A percentile compares a stretch with the other conserved stretches of the same genome.
Evolutionary conservation across 2,329 filamentous ascomycete species (phyloP).

Genomic region (Monilinia fructigena): DNA sequence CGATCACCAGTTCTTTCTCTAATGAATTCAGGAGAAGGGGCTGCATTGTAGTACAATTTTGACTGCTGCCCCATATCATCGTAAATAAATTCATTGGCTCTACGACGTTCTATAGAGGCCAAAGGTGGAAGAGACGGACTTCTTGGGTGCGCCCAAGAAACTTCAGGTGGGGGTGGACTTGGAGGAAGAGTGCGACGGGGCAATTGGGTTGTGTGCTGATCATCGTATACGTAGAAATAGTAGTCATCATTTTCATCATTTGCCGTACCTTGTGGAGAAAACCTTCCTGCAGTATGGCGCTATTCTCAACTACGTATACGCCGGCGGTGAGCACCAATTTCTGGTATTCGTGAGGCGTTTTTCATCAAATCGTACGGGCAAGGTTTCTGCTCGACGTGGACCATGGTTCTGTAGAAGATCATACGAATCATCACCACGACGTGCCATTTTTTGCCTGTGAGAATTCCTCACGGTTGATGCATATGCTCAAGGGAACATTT

Average conservation of each 20-base stretch:
- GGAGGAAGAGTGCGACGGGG: background rate
- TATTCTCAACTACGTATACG: background rate
- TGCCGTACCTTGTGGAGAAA: background rate
- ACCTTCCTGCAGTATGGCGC: background rate
- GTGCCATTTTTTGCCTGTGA: background rate
- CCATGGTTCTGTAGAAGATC: background rate
- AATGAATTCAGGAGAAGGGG: background rate
- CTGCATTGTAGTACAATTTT: background rate
- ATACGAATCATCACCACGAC: background rate
- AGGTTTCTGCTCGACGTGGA: constrained; percentile 6
- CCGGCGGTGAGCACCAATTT: background rate
- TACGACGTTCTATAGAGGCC: background rate
- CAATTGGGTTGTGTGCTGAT: background rate
- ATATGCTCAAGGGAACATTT: background rate
- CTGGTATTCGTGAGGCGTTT: constrained; percentile 3
- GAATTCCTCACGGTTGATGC: background rate
- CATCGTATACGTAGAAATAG: background rate
- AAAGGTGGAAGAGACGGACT: background rate
- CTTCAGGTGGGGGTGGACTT: background rate
- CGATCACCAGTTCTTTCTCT: background rate
- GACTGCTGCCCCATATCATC: background rate
- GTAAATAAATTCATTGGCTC: background rate
- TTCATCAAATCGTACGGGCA: constrained; percentile 14
- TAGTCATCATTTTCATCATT: background rate
- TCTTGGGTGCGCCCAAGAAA: background rate